phyloP scores from a whole-genome alignment of 2,329 filamentous ascomycete species.

The Microdochium trichocladiopsis region DNA sequence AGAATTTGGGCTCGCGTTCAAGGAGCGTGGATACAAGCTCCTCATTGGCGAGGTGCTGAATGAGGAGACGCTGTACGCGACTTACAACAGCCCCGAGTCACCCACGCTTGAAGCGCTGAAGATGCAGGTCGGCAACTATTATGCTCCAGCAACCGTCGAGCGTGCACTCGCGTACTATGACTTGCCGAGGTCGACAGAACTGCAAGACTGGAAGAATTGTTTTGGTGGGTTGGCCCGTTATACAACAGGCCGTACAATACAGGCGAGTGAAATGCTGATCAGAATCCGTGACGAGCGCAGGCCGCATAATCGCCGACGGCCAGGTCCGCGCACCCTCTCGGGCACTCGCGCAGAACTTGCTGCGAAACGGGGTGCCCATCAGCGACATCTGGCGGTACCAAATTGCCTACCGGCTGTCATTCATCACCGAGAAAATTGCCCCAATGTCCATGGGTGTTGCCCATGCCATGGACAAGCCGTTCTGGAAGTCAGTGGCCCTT shows the following conservation, averaged over 20 bases:
- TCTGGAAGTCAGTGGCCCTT: constrained; percentile 29
- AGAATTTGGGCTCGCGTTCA: constrained; percentile 28
- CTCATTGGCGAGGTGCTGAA: constrained; percentile 35
- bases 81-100: constrained; percentile 27
- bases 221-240: constrained; percentile 20
- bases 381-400: constrained; percentile 31
- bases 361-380: constrained; percentile 21
- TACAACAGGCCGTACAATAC: neutral
- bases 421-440: constrained; percentile 29
- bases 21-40: constrained; percentile 21
- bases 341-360: constrained; percentile 20
- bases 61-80: constrained; percentile 34
- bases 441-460: constrained; percentile 23
- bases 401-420: constrained; percentile 32
- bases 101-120: constrained; percentile 23
- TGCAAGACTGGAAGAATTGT: constrained; percentile 25
- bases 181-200: constrained; percentile 19
- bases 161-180: constrained; percentile 25
- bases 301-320: constrained; percentile 28
- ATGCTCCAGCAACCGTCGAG: constrained; percentile 28
- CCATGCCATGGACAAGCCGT: constrained; percentile 33
- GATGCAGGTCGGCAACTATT: constrained; percentile 33
- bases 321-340: constrained; percentile 29
- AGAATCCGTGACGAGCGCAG: neutral
- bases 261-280: neutral